Evolutionary conservation across 352 stramenopile genomes (phyloP).

Genomic region (Phytophthora cactorum): DNA sequence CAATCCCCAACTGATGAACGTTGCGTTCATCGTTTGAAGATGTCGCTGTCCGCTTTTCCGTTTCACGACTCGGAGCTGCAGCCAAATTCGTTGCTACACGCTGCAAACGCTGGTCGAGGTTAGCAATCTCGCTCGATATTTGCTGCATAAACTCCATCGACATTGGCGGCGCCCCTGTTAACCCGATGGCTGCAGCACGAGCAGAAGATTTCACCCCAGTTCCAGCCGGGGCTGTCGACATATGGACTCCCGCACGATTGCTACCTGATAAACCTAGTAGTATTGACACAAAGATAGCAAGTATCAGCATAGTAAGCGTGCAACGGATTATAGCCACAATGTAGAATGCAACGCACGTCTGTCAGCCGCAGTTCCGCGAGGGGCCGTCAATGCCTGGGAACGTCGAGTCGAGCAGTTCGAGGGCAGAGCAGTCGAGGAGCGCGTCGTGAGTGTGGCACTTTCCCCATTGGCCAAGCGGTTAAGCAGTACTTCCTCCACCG

Average conservation of each 20-base stretch:
- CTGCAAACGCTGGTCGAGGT: slow-evolving; percentile 37
- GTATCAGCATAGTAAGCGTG: background rate
- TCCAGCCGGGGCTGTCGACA: slow-evolving; percentile 24
- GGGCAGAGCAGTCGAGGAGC: slow-evolving; percentile 13
- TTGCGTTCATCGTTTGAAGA: slow-evolving; percentile 12
- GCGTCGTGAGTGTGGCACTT: background rate
- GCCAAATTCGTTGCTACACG: slow-evolving; percentile 18
- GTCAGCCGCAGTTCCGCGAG: slow-evolving; percentile 4
- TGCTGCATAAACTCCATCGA: slow-evolving; percentile 31
- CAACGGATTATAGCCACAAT: background rate
- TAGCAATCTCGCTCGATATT: slow-evolving; percentile 37
- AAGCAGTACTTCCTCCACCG: slow-evolving; percentile 75
- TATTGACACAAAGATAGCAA: background rate
- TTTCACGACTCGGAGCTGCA: background rate
- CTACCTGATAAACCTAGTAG: slow-evolving; percentile 9
- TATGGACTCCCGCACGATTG: slow-evolving; percentile 7
- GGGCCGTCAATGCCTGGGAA: slow-evolving; percentile 7
- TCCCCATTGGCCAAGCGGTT: slow-evolving; percentile 45
- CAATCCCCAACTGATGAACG: slow-evolving; percentile 47
- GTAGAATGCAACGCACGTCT: slow-evolving; percentile 6
- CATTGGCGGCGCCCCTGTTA: slow-evolving; percentile 7
- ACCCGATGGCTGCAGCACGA: background rate
- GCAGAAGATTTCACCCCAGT: background rate
- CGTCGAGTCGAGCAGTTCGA: slow-evolving; percentile 2
- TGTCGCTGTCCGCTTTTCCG: background rate